Percentiles rank a stretch among this genome's conserved stretches.
phyloP scores from a whole-genome alignment of 805 yeast genomes.

The Candida andamanensis region DNA sequence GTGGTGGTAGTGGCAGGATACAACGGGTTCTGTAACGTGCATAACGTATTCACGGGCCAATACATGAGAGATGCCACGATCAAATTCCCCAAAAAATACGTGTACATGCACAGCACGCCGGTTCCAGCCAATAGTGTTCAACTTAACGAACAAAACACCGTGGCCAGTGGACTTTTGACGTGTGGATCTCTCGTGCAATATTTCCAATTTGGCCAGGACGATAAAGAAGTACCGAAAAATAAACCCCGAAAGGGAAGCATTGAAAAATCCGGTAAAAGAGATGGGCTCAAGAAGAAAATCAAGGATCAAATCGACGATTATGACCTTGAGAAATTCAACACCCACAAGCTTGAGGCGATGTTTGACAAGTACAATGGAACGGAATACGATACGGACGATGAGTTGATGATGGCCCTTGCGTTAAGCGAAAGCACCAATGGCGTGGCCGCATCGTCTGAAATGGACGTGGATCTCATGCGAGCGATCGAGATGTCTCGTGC shows the following conservation, averaged over 20 bases:
- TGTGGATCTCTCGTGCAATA: slow-evolving; percentile 42
- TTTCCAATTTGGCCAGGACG: slow-evolving; percentile 42
- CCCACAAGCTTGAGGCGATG: slow-evolving; percentile 19
- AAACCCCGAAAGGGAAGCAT: slow-evolving; percentile 3
- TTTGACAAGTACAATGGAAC: slow-evolving; percentile 46
- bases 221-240: slow-evolving; percentile 7
- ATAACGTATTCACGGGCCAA: slow-evolving; percentile 40
- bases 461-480: slow-evolving; percentile 2
- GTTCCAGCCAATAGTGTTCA: slow-evolving; percentile 23
- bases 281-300: slow-evolving; percentile 23
- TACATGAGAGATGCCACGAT: slow-evolving; percentile 29
- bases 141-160: slow-evolving; percentile 19
- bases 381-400: slow-evolving; percentile 28
- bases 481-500: slow-evolving; percentile 1
- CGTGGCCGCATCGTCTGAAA: no score
- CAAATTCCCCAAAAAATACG: slow-evolving; percentile 22
- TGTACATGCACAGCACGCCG: slow-evolving; percentile 16
- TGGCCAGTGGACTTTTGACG: slow-evolving; percentile 34
- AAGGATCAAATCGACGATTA: slow-evolving; percentile 34
- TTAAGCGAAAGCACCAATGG: slow-evolving; percentile 25
- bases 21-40: slow-evolving; percentile 38
- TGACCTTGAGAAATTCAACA: slow-evolving; percentile 21
- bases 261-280: slow-evolving; percentile 13
- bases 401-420: slow-evolving; percentile 39
- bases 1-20: slow-evolving; percentile 37